phyloP scores from a whole-genome alignment of 768 basidiomycete genomes.

The Russula griseocarnosa region DNA sequence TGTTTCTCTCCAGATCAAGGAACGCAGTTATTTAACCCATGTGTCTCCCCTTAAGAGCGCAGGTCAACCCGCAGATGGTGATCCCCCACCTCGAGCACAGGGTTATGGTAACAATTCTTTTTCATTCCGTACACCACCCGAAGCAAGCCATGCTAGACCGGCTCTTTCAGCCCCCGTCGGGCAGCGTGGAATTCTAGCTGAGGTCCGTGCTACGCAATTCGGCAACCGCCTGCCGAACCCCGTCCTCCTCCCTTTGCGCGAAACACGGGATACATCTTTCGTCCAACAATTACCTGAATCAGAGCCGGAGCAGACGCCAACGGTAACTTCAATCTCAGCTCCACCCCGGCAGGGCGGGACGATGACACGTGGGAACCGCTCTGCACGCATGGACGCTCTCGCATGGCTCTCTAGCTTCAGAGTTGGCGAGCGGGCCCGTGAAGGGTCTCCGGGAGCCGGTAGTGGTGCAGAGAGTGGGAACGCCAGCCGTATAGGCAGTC shows the following conservation, averaged over 20 bases:
- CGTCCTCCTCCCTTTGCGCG: conserved; percentile 32
- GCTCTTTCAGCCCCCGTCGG: conserved; percentile 63
- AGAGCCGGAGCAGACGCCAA: conserved; percentile 30
- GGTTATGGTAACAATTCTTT: conserved; percentile 32
- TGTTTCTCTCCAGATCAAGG: conserved; percentile 15
- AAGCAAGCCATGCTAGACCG: conserved; percentile 26
- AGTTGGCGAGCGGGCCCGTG: conserved; percentile 48
- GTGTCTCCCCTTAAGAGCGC: conserved; percentile 29
- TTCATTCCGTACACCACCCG: conserved; percentile 58
- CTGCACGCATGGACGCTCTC: conserved; percentile 57
- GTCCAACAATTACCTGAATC: conserved; percentile 18
- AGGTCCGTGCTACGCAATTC: conserved; percentile 54
- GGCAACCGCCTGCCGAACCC: conserved; percentile 31
- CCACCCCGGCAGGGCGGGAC: conserved; percentile 32
- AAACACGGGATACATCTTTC: conserved; percentile 2
- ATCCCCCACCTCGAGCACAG: conserved; percentile 20
- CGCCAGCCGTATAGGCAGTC: conserved; percentile 46
- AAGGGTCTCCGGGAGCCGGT: conserved; percentile 53
- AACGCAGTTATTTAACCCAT: not conserved
- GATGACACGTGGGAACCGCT: conserved; percentile 48
- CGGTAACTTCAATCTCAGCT: conserved; percentile 21
- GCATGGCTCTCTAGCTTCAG: conserved; percentile 73
- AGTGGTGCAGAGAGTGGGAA: conserved; percentile 48
- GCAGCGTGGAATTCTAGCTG: conserved; percentile 61
- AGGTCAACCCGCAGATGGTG: conserved; percentile 28